Evolutionary conservation across 1,139 yeast genomes (phyloP), one percentile per base, ranked within the genome.

Genomic region (Taphrina communis): DNA sequence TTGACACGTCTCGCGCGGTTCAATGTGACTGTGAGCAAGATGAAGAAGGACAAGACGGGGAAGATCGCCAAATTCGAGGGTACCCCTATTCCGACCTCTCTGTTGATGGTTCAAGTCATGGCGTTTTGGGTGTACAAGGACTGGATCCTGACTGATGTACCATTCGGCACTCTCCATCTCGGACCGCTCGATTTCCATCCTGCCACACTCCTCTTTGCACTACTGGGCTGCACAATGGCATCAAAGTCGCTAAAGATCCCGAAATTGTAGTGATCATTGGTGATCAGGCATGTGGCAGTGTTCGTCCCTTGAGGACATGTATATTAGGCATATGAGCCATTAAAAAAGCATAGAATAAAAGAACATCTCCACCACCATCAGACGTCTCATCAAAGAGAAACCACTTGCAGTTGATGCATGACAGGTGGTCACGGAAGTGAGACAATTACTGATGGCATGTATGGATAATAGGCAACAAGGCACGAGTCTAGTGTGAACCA

Each of bases 1-100:
- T 84, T 94, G 74, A 89, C 97, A 21, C 86, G 99, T 77, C 83
- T 94, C 75, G 99, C 99, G 9, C 84, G 99, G 77, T 94, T 92
- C 80, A 94, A 94, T 76, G 96, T 95, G 68, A 90, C 97, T 0
- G 96, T 95, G 3, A 88, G 94, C 69, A 90, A 90, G 73, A 85
- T 95, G 72, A 98, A 99, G 66, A 92, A 92, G 80, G 97, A 93
- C 77, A 83, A 84, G 70, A 78, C 83, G 21, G 97, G 97, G 39
- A 92, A 92, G 79, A 86, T 93, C 25, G 85, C 88, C 76, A 85
- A 82, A 77, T 94, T 94, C 78, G 99, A 94, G 81, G 99, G 99
- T 11, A 85, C 94, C 66, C 99, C 99, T 17, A 91, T 94, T 74
- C 99, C 99, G 70, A 87, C 96, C 5, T 88, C 96, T 62, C 82